Conservation (phyloP, 2,329 filamentous ascomycete species). For the Byssochlamys sp. region DNA sequence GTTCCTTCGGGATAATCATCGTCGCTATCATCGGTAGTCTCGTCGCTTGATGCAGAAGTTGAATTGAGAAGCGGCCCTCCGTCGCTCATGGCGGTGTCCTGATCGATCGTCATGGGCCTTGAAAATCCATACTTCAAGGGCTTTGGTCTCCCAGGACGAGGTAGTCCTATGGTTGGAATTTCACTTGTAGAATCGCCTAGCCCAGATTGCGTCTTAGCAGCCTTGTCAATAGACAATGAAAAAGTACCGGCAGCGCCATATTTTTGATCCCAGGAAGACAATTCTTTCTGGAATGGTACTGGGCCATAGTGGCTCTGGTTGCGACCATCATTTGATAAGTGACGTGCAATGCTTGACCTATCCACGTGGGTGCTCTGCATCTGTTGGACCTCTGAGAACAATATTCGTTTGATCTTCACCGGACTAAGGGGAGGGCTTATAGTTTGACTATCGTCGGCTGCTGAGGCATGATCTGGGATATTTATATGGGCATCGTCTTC, state of each 20-base stretch:
- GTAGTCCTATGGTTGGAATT: constrained; percentile 33
- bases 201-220: background rate
- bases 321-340: constrained; percentile 6
- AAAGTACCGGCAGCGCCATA: constrained; percentile 43
- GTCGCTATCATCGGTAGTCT: constrained; percentile 11
- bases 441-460: constrained; percentile 15
- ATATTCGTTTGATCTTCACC: constrained; percentile 34
- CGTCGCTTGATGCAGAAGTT: constrained; percentile 21
- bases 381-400: constrained; percentile 26
- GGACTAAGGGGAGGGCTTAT: constrained; percentile 34
- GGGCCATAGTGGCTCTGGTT: constrained; percentile 43
- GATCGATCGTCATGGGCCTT: constrained; percentile 4
- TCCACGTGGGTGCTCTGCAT: constrained; percentile 2
- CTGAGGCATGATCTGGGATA: constrained; percentile 5
- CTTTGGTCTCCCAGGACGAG: constrained; percentile 13
- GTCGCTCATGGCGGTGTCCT: constrained; percentile 4
- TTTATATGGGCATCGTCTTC: background rate
- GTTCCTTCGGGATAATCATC: constrained; percentile 11
- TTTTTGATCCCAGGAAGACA: constrained; percentile 43
- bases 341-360: background rate
- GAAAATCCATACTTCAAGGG: background rate
- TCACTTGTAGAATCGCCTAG: constrained; percentile 9
- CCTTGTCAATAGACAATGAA: constrained; percentile 20
- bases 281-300: constrained; percentile 41
- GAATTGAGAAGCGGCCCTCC: constrained; percentile 9